Conservation (phyloP, 305 asterid genomes). For the Fraxinus ornus region DNA sequence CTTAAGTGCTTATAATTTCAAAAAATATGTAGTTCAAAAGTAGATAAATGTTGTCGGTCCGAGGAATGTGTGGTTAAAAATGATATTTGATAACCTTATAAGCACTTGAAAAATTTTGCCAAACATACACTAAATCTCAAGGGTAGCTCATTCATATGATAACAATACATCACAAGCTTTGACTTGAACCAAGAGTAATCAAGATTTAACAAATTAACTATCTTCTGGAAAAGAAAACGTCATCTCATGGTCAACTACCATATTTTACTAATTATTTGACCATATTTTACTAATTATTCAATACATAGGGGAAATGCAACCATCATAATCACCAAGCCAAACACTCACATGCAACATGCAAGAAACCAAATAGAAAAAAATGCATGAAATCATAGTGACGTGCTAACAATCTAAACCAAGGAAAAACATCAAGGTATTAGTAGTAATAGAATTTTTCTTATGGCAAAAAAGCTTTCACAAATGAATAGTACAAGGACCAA, state of each 20-base stretch:
- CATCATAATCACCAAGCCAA: slow-evolving; percentile 10
- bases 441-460: background rate
- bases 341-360: background rate
- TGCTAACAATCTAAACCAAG: background rate
- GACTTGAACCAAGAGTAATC: background rate
- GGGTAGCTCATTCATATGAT: background rate
- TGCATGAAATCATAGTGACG: slow-evolving; percentile 12
- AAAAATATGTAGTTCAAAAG: background rate
- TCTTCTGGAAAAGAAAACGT: background rate
- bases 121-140: background rate
- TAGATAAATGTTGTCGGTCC: background rate
- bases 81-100: too few relatives aligned
- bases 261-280: background rate
- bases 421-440: background rate
- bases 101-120: background rate
- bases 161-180: background rate
- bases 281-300: background rate
- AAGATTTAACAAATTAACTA: background rate
- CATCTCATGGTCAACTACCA: background rate
- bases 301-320: background rate
- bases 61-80: background rate
- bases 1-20: background rate
- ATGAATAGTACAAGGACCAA: background rate
- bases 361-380: slow-evolving; percentile 10
- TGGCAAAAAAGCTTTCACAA: slow-evolving; percentile 1